Evolutionary conservation across 495 filamentous ascomycete species (phyloP).

Genomic region (Glonium stellatum): DNA sequence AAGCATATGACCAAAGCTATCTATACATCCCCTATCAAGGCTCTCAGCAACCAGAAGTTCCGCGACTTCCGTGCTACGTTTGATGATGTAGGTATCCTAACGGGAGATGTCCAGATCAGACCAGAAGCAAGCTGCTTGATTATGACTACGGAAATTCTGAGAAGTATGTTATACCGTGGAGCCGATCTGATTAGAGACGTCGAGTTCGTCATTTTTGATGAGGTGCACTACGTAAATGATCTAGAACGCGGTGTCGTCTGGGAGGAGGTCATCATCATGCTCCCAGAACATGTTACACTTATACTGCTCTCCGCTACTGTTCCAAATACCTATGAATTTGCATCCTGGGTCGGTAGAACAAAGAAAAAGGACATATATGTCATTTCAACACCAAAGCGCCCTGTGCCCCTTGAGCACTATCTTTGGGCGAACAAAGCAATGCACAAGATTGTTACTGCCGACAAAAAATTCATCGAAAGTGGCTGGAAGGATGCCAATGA

Average conservation of each 20-base stretch:
- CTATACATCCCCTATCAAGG: conserved; percentile 98
- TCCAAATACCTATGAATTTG: conserved; percentile 95
- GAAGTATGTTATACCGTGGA: conserved; percentile 96
- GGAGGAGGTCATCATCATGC: conserved; percentile 99
- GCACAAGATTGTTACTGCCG: conserved; percentile 85
- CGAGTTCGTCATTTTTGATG: conserved; percentile 98
- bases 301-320: conserved; percentile 95
- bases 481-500: conserved; percentile 94
- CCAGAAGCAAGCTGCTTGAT: conserved; percentile 97
- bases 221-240: conserved; percentile 98
- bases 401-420: conserved; percentile 91
- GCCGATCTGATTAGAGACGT: conserved; percentile 95
- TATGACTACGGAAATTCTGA: conserved; percentile 97
- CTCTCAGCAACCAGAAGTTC: conserved; percentile 97
- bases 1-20: conserved; percentile 99
- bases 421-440: conserved; percentile 90
- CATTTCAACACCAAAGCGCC: conserved; percentile 92
- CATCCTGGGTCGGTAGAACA: conserved; percentile 94
- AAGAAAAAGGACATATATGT: conserved; percentile 99
- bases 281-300: conserved; percentile 90
- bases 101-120: conserved; percentile 96
- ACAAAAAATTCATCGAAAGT: conserved; percentile 81
- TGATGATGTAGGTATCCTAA: conserved; percentile 93
- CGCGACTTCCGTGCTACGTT: conserved; percentile 84
- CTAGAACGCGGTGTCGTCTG: conserved; percentile 95